Base-by-base conservation (phyloP, 1,284 basidiomycete species). In the Cystobasidium pallidum region DNA sequence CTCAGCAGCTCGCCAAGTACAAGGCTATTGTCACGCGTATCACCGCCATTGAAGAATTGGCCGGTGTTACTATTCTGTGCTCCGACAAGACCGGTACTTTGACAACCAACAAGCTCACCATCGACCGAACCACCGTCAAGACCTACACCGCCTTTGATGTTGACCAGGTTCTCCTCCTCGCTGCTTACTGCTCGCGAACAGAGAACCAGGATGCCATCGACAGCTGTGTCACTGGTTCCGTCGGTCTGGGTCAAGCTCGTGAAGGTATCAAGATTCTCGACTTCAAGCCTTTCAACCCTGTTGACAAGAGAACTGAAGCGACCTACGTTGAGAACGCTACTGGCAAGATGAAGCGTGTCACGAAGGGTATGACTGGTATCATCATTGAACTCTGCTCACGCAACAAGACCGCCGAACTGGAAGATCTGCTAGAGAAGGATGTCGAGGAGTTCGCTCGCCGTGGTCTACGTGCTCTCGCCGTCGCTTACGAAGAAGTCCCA, bases 161-260 rank as follows among this genome's bases (percentile, higher is more conserved):
- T 51, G 91, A 95, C 70, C 92, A 94, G 76, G 90, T 96, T 81
- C 88, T 95, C 82, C 89, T 95, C 71, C 88, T 95, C 77, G 89
- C 94, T 63, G 92, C 94, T 66, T 97, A 97, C 82, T 91, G 92
- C 57, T 97, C 94, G 67, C 93, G 94, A 83, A 94, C 92, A 66
- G 94, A 98, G 87, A 98, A 98, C 86, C 92, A 94, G 86, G 95
- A 98, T 80, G 93, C 94, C 73, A 98, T 98, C 78, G 94, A 98
- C 82, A 82, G 86, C 41, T 93, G 91, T 78, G 91, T 96, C 76
- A 90, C 94, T 68, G 84, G 86, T 73, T 89, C 92, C 70, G 85
- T 95, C 72, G 88, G 88, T 70, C 79, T 87, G 6, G 59, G 82
- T 52, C 86, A 86, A 75, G 93, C 94, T 74, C 94, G 94, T 77